Base-by-base conservation (phyloP, 225 moss, liverwort and hornwort genomes). In the Thuidium tamariscinum region DNA sequence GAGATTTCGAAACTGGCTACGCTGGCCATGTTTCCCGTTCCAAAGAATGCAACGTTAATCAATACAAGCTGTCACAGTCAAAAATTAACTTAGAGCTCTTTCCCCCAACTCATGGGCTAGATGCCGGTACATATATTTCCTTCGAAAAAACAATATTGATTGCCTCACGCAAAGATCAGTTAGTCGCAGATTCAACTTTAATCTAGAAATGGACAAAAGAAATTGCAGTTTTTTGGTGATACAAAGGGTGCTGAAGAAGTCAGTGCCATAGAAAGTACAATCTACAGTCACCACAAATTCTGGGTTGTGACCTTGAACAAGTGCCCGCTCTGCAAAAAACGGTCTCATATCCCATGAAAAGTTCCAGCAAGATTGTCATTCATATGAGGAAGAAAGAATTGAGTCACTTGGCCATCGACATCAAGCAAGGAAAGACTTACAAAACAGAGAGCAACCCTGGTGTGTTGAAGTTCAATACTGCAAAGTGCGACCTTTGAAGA, bases 1-100 rank as follows among this genome's bases (percentile, higher is more conserved):
- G 98, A 99, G 85, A 99, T 97, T 77, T 99, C 98, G 87, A 99
- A 99, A 90, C 98, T 99, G 82, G 98, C 98, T 41, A 99, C 88
- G 88, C 98, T 99, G 66, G 98, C 98, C 87, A 99, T 96, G 77
- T 99, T 97, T 80, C 98, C 97, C 51, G 98, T 99, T 81, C 98
- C 98, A 86, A 99, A 99, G 83, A 99, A 99, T 42, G 98, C 98
- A 57, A 90, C 98, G 76, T 99, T 99, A 78, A 99, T 93, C 86
- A 99, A 90, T 60, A 97, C 90, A 64, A 99, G 92, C 98, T 98
- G 97, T 91, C 71, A 88, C 63, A 84, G 37, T 54, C 55, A 83
- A 76, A 39, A 81, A 82, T 36, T 52, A 61, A 41, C 60, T 93
- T 80, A 91, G 86, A 71, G 86, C 54, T 63, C 46, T 85, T n/a